Conservation (phyloP, 257 asterid species). For the Petunia axillaris region DNA sequence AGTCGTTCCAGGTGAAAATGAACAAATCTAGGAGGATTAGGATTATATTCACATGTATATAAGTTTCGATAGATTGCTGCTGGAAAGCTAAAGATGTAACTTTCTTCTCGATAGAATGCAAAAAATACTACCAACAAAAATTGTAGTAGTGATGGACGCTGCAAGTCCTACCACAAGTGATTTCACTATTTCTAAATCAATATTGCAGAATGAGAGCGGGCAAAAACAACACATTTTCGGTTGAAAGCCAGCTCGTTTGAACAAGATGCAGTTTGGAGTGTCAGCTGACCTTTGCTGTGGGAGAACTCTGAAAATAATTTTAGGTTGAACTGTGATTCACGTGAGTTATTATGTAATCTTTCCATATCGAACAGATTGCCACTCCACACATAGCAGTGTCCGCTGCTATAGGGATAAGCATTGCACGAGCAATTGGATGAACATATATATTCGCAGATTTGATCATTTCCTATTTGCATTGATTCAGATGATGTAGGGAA, state of each 20-base stretch:
- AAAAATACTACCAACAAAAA: constrained; percentile 22
- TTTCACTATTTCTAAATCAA: constrained; percentile 27
- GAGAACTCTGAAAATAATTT: neutral
- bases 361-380: constrained; percentile 28
- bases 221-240: neutral
- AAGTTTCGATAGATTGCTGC: neutral
- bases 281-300: constrained; percentile 23
- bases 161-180: constrained; percentile 10
- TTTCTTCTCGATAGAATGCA: constrained; percentile 23
- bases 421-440: constrained; percentile 34
- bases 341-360: neutral
- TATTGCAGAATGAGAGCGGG: neutral
- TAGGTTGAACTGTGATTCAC: constrained; percentile 23
- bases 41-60: no score
- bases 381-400: constrained; percentile 29
- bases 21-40: no score
- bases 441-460: constrained; percentile 34
- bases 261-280: neutral
- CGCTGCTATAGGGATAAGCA: constrained; percentile 32
- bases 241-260: neutral
- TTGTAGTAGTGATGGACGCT: constrained; percentile 10
- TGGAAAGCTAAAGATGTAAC: neutral
- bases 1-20: no score
- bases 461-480: constrained; percentile 14
- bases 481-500: constrained; percentile 33